phyloP scores from a whole-genome alignment of 345 rosid genomes.

The Acer negundo region DNA sequence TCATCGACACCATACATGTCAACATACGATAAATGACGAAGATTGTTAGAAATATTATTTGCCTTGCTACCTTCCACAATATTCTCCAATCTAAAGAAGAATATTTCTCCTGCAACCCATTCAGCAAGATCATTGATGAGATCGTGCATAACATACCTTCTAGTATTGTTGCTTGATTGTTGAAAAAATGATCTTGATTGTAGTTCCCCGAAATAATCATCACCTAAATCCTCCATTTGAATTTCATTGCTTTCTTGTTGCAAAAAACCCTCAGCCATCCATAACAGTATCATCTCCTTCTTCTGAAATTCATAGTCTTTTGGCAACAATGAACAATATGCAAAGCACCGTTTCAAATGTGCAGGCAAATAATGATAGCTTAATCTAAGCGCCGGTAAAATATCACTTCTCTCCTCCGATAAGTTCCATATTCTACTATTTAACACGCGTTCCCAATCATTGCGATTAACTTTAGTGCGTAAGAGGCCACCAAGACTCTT shows the following conservation, averaged over 20 bases:
- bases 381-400: too few species aligned
- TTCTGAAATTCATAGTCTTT: conserved; percentile 14
- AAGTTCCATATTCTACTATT: too few species aligned
- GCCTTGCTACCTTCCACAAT: too few species aligned
- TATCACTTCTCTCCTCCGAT: too few species aligned
- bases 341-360: conserved; percentile 1
- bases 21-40: not conserved
- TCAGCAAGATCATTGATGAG: conserved; percentile 19
- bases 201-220: not conserved
- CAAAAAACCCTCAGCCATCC: conserved; percentile 11
- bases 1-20: not conserved
- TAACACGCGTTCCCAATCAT: too few species aligned
- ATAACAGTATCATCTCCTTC: conserved; percentile 10
- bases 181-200: conserved; percentile 11
- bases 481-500: too few species aligned
- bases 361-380: not conserved
- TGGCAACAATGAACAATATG: conserved; percentile 10
- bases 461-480: too few species aligned
- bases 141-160: conserved; percentile 18
- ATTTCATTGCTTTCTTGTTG: not conserved
- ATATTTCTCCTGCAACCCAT: not conserved
- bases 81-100: not conserved
- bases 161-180: not conserved
- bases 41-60: too few species aligned
- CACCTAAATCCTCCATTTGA: not conserved